Conservation (phyloP, 2,329 filamentous ascomycete species). For the Neofusicoccum laricinum region DNA sequence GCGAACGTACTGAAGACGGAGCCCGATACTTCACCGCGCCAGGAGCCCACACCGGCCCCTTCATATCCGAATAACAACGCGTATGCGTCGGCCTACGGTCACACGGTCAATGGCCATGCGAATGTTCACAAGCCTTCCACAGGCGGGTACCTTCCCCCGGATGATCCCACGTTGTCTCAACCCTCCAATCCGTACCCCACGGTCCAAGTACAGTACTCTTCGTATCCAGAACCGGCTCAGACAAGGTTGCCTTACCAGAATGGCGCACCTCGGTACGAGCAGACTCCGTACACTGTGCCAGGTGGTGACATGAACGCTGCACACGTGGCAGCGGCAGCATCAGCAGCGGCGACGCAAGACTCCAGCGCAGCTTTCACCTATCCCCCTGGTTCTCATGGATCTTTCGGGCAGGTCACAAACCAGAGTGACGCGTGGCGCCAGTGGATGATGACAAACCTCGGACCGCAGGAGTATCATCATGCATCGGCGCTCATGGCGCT, state of each 20-base stretch:
- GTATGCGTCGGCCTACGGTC: not conserved
- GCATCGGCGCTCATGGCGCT: slow-evolving; percentile 39
- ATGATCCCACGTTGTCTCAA: slow-evolving; percentile 11
- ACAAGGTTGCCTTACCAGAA: slow-evolving; percentile 25
- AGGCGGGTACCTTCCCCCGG: not conserved
- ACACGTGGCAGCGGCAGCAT: slow-evolving; percentile 25
- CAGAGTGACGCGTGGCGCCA: slow-evolving; percentile 32
- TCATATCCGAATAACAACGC: slow-evolving; percentile 11
- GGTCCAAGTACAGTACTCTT: slow-evolving; percentile 22
- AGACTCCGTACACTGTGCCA: slow-evolving; percentile 25
- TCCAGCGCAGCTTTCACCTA: slow-evolving; percentile 28
- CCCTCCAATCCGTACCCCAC: slow-evolving; percentile 25
- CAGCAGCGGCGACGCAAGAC: slow-evolving; percentile 22
- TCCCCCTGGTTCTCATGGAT: slow-evolving; percentile 12
- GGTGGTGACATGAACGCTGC: slow-evolving; percentile 27
- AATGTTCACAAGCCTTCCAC: not conserved
- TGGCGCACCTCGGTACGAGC: slow-evolving; percentile 24
- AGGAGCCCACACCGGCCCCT: slow-evolving; percentile 22
- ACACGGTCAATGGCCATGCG: not conserved
- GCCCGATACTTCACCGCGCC: slow-evolving; percentile 21
- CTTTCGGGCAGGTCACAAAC: slow-evolving; percentile 24
- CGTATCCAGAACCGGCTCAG: slow-evolving; percentile 27
- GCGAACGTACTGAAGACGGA: slow-evolving; percentile 23
- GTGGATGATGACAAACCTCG: slow-evolving; percentile 33
- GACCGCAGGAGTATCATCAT: slow-evolving; percentile 26